These are phyloP conservation scores for Salix arbutifolia DNA, from an alignment of 345 rosid genomes.

Conservation along the genomic window DNA sequence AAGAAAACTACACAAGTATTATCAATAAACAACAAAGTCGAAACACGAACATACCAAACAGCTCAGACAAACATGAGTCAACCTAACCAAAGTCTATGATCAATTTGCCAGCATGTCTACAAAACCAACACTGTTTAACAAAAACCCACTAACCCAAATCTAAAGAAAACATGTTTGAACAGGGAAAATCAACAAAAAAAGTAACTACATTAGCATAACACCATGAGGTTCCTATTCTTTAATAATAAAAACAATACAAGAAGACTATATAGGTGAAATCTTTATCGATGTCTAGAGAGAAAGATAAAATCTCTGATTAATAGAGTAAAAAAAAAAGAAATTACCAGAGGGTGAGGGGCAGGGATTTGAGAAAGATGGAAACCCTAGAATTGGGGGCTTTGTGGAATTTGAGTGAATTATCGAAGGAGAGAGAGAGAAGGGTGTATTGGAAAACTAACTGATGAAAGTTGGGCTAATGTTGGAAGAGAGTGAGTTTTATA, in stretches of 20 bases:
- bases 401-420: conserved; percentile 22
- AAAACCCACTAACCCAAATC: not conserved
- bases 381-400: conserved; percentile 42
- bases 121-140: conserved; percentile 3
- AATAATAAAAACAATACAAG: not conserved
- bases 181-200: not conserved
- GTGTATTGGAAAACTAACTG: conserved; percentile 11
- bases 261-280: not conserved
- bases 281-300: not conserved
- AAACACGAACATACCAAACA: conserved; percentile 1
- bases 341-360: conserved; percentile 12
- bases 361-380: conserved; percentile 22
- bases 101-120: conserved; percentile 2
- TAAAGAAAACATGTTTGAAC: not conserved
- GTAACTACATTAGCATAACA: not conserved
- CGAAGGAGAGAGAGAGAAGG: conserved; percentile 11
- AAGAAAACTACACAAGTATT: not conserved
- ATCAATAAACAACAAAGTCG: not conserved
- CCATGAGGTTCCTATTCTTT: not conserved
- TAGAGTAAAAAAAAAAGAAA: not conserved
- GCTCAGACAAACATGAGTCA: conserved; percentile 4
- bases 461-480: conserved; percentile 5
- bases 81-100: conserved; percentile 10
- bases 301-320: not conserved
- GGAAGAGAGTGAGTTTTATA: not conserved